Evolutionary conservation across 108 stramenopile species (phyloP), one percentile per base, ranked within the genome.

Genomic region (Fragilaria radians): DNA sequence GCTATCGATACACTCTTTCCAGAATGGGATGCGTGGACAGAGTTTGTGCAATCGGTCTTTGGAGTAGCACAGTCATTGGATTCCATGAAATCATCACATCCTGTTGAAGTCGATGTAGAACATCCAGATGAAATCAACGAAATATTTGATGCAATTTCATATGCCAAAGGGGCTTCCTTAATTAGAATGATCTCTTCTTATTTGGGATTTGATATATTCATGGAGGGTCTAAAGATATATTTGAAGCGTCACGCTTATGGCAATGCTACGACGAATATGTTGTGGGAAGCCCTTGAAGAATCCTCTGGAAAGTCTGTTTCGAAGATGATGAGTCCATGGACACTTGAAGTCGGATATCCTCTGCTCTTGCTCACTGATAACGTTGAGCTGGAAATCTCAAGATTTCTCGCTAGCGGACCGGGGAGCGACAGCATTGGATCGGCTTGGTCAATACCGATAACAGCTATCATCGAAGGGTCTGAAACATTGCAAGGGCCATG

Each of bases 61-160:
- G 57, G 56, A 23, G 27, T 73, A n/a, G 88, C 88, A 19, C 59
- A 81, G 48, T 52, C 65, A 17, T 53, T 84, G 25, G 88, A 89
- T 66, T 62, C 84, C 5, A 58, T 86, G 54, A 46, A 67, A 30
- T 71, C 71, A 1, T 61, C 69, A 11, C 84, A 86, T 79, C 82
- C 88, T 1, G 76, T 80, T 0, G 70, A 74, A 47, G 75, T 79
- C 17, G 51, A 67, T 26, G 77, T 86, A 19, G 59, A 60, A 26
- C 74, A 76, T 51, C 66, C 82, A 7, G 85, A 79, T 55, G 80
- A 83, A 62, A 81, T 89, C 59, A 67, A 78, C 32, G 74, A 79
- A 32, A 77, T 83, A 46, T 89, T 89, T 65, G 84, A 86, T 58
- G 81, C 78, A 25, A 86, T 89, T 62, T 72, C 69, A 27, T 89